Evolutionary conservation across 192 early-diverging fungal genomes (phyloP).

Genomic region (Coemansia asiatica): DNA sequence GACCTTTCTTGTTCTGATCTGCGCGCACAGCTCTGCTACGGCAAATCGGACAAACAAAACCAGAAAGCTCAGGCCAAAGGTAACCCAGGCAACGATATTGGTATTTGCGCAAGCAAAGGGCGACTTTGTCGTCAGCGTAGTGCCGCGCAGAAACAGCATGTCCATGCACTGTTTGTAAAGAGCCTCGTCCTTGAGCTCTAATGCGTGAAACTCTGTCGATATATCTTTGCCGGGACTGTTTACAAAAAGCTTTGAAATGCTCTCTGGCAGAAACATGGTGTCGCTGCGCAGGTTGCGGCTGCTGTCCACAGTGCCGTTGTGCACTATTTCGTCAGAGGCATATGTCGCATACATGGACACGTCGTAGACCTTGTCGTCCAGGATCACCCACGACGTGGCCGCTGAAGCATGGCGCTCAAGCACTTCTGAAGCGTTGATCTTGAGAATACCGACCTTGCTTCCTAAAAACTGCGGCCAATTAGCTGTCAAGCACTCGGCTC

Average conservation of each 20-base stretch:
- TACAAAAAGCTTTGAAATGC: constrained; percentile 39
- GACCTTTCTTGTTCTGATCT: constrained; percentile 35
- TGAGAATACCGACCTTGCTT: constrained; percentile 43
- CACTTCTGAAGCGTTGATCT: constrained; percentile 31
- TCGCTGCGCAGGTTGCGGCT: constrained; percentile 25
- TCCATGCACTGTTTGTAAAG: constrained; percentile 46
- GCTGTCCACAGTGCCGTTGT: constrained; percentile 39
- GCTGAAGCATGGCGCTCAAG: constrained; percentile 21
- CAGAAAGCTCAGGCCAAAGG: constrained; percentile 47
- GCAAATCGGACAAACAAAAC: constrained; percentile 39
- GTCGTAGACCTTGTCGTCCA: constrained; percentile 36
- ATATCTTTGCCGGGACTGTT: constrained; percentile 40
- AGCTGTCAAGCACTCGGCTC: constrained; percentile 26
- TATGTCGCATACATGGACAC: constrained; percentile 38
- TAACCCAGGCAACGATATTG: constrained; percentile 54
- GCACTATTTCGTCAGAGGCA: constrained; percentile 29
- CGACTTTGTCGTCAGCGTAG: constrained; percentile 35
- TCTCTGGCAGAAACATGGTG: constrained; percentile 33
- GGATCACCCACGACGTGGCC: constrained; percentile 40
- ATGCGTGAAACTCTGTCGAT: constrained; percentile 12
- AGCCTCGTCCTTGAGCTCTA: constrained; percentile 23
- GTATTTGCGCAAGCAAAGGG: constrained; percentile 56
- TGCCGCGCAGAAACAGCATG: constrained; percentile 43
- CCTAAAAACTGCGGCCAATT: constrained; percentile 32
- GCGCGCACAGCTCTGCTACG: constrained; percentile 33